Evolutionary conservation across 2,329 filamentous ascomycete genomes (phyloP).

Genomic region (Chlorencoelia australis): DNA sequence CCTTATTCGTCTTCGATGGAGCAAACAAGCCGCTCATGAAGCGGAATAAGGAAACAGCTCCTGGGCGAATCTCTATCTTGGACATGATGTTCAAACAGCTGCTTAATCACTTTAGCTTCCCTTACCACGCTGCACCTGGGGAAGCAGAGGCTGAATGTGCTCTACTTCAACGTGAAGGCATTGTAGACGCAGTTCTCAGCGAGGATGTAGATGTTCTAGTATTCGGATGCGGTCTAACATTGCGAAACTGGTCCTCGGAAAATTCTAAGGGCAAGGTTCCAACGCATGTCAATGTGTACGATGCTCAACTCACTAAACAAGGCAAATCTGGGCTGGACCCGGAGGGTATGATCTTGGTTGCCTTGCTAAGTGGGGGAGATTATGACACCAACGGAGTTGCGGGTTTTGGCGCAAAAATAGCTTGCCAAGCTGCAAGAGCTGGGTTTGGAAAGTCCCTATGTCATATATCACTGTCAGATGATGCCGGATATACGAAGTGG

Average conservation of each 20-base stretch:
- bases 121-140: constrained; percentile 76
- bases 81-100: constrained; percentile 73
- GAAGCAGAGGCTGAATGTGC: constrained; percentile 97
- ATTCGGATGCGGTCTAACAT: constrained; percentile 76
- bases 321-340: constrained; percentile 52
- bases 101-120: constrained; percentile 75
- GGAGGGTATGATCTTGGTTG: constrained; percentile 87
- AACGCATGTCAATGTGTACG: constrained; percentile 80
- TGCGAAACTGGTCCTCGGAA: constrained; percentile 78
- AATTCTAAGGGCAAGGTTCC: constrained; percentile 53
- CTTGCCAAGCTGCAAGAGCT: constrained; percentile 80
- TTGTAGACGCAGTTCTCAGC: constrained; percentile 88
- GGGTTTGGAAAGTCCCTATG: constrained; percentile 76
- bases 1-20: constrained; percentile 85
- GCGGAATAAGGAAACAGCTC: constrained; percentile 64
- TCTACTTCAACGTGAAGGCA: constrained; percentile 65
- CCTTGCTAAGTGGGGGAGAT: constrained; percentile 90
- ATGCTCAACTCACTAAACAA: constrained; percentile 47
- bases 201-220: constrained; percentile 97
- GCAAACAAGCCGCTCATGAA: constrained; percentile 80
- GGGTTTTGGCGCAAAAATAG: constrained; percentile 77
- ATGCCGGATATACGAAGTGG: constrained; percentile 55
- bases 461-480: constrained; percentile 49
- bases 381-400: constrained; percentile 83
- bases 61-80: constrained; percentile 54